Conservation (phyloP, 495 filamentous ascomycete genomes). For the Arthonia radiata region DNA sequence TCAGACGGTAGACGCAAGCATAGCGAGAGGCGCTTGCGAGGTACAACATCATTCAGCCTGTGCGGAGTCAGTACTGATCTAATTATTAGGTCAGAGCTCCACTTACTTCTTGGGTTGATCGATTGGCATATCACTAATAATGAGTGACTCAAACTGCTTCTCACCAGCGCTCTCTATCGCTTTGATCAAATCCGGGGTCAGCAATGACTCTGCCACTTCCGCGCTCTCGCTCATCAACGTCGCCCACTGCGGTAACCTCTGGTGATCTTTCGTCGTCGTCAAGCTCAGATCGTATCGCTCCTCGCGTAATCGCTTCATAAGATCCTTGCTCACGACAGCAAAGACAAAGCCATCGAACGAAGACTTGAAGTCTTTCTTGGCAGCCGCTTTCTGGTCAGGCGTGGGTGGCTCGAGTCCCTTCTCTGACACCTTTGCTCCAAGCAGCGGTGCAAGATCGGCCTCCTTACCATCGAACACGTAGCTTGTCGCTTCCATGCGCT, state of each 20-base stretch:
- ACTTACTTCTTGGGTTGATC: slow-evolving; percentile 74
- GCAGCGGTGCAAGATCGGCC: slow-evolving; percentile 41
- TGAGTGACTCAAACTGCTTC: slow-evolving; percentile 61
- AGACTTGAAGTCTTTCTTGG: slow-evolving; percentile 34
- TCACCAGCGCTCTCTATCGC: slow-evolving; percentile 63
- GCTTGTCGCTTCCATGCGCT: slow-evolving; percentile 44
- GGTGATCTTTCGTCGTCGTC: slow-evolving; percentile 71
- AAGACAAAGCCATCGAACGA: slow-evolving; percentile 78
- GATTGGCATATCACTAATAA: slow-evolving; percentile 71
- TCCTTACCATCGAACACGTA: slow-evolving; percentile 89
- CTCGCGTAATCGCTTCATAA: slow-evolving; percentile 70
- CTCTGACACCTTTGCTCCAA: slow-evolving; percentile 21
- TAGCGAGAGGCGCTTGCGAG: slow-evolving; percentile 69
- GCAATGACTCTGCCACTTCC: slow-evolving; percentile 69
- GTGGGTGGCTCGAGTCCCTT: too few relatives aligned
- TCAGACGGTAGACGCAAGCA: slow-evolving; percentile 42
- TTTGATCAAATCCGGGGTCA: slow-evolving; percentile 62
- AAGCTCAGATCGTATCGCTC: slow-evolving; percentile 89
- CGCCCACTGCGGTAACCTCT: slow-evolving; percentile 73
- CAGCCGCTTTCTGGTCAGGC: slow-evolving; percentile 19
- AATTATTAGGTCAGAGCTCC: not conserved
- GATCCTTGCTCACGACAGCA: slow-evolving; percentile 84
- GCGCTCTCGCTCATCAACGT: slow-evolving; percentile 93
- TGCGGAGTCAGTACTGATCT: slow-evolving; percentile 1
- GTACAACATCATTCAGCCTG: slow-evolving; percentile 63